Conservation (phyloP, 768 basidiomycete genomes). For the Suillus variegatus region DNA sequence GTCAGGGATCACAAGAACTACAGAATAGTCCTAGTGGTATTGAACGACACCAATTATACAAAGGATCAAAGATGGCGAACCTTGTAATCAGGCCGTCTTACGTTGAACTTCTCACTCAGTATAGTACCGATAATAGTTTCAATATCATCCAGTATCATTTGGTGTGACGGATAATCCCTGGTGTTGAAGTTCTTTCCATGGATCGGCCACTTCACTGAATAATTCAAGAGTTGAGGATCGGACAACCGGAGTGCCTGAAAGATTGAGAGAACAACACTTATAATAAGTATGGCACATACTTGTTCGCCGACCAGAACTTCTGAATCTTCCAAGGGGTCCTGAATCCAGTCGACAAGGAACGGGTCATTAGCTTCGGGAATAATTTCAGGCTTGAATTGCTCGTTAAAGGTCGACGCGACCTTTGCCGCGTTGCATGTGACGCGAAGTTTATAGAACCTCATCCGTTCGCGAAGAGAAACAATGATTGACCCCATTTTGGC, state of each 20-base stretch:
- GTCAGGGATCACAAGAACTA: slow-evolving; percentile 89
- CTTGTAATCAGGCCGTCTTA: slow-evolving; percentile 57
- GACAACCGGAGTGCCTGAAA: slow-evolving; percentile 69
- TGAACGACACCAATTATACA: not conserved
- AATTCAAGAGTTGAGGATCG: slow-evolving; percentile 68
- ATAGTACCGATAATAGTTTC: slow-evolving; percentile 64
- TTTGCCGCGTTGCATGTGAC: slow-evolving; percentile 70
- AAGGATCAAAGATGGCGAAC: slow-evolving; percentile 37
- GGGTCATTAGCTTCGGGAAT: slow-evolving; percentile 86
- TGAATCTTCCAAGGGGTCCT: slow-evolving; percentile 46
- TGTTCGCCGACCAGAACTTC: slow-evolving; percentile 67
- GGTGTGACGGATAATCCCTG: slow-evolving; percentile 70
- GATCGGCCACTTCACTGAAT: slow-evolving; percentile 81
- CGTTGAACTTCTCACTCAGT: slow-evolving; percentile 60
- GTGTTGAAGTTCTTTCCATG: slow-evolving; percentile 82
- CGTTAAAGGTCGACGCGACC: slow-evolving; percentile 79
- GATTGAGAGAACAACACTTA: slow-evolving; percentile 10
- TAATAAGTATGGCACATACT: slow-evolving; percentile 35
- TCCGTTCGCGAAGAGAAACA: slow-evolving; percentile 74
- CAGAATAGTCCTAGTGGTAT: slow-evolving; percentile 71
- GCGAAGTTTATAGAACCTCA: slow-evolving; percentile 83
- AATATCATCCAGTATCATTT: slow-evolving; percentile 75
- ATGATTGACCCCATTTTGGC: slow-evolving; percentile 73
- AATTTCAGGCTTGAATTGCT: slow-evolving; percentile 81
- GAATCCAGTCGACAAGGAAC: slow-evolving; percentile 84